Conservation (phyloP, 352 stramenopile species). For the Globisporangium ultimum region DNA sequence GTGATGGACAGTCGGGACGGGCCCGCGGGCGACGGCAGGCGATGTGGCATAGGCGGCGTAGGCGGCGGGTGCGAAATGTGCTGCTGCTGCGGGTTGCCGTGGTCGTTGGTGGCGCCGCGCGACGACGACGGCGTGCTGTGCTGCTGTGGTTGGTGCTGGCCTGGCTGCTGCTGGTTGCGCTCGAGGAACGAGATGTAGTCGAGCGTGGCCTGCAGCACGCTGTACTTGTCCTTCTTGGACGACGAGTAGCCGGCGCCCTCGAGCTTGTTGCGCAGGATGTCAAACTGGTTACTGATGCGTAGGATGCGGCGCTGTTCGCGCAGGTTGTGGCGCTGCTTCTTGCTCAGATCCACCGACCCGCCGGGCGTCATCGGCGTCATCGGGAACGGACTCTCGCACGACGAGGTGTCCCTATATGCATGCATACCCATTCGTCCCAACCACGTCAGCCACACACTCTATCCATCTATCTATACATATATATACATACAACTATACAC, state of each 20-base stretch:
- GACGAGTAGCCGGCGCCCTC: conserved; percentile 66
- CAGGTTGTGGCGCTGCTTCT: conserved; percentile 85
- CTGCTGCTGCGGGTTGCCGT: background rate
- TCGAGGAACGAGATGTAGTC: conserved; percentile 81
- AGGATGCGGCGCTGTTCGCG: conserved; percentile 78
- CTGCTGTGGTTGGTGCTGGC: conserved; percentile 5
- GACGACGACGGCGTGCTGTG: conserved; percentile 6
- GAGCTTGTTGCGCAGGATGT: conserved; percentile 75
- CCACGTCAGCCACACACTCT: background rate
- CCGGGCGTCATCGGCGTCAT: conserved; percentile 56
- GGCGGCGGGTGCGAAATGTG: conserved; percentile 25
- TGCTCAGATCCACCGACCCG: conserved; percentile 56
- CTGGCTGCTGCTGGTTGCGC: conserved; percentile 43
- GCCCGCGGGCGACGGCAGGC: conserved; percentile 29
- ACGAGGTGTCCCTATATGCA: conserved; percentile 38
- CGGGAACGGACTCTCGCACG: conserved; percentile 68
- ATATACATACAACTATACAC: too few species aligned
- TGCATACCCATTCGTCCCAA: background rate
- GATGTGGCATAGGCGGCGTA: conserved; percentile 15
- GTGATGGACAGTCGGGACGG: conserved; percentile 45
- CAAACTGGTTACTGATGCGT: conserved; percentile 83
- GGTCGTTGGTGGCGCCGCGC: background rate
- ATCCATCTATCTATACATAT: too few species aligned
- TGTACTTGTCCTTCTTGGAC: conserved; percentile 87
- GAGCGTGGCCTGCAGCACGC: conserved; percentile 76